These are phyloP conservation scores for Solanum pimpinellifolium DNA, from an alignment of 257 asterid genomes.

Conservation along the genomic window DNA sequence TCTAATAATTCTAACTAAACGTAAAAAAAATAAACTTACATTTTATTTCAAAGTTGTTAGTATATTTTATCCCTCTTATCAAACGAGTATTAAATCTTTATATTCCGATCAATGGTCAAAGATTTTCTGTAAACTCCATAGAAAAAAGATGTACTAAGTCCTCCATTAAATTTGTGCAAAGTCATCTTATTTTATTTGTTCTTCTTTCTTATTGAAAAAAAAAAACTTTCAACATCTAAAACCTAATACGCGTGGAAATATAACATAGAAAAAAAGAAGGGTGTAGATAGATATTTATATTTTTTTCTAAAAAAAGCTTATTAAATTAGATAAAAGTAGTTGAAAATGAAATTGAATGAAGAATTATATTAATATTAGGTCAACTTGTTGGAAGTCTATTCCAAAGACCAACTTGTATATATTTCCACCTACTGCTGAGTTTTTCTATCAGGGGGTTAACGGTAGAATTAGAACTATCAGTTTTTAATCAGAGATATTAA, in stretches of 20 bases:
- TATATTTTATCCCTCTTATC: background rate
- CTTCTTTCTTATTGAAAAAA: background rate
- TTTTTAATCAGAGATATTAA: accelerated
- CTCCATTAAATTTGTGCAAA: background rate
- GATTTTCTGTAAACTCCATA: background rate
- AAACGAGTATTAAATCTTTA: background rate
- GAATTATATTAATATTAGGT: background rate
- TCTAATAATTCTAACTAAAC: accelerated
- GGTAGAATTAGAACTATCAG: background rate
- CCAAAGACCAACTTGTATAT: background rate
- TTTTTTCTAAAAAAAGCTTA: background rate
- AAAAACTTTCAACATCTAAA: background rate
- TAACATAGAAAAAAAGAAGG: background rate
- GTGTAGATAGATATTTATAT: background rate
- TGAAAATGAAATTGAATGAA: background rate
- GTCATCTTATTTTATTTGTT: background rate
- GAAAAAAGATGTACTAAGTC: background rate
- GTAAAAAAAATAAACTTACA: background rate
- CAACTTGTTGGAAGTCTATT: background rate
- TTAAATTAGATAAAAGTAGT: background rate
- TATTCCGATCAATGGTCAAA: background rate
- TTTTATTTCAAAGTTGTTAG: background rate
- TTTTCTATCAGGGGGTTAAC: background rate
- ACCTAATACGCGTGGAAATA: background rate
- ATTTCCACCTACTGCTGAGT: background rate